Conservation (phyloP, 2,329 filamentous ascomycete species). For the Fusarium sp. region DNA sequence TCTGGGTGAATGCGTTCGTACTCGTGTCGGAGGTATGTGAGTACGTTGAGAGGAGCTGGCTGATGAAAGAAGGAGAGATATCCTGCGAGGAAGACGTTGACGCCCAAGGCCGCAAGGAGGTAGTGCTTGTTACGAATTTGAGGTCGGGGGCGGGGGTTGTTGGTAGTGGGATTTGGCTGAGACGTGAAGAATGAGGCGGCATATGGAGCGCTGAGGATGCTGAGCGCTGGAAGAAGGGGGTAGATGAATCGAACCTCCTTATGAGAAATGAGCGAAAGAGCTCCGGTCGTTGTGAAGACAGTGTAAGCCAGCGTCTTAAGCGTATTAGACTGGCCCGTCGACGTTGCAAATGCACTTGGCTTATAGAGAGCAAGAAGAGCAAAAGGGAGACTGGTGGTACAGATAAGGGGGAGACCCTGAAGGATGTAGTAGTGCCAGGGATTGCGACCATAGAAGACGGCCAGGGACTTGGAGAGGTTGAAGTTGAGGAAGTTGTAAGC, state of each 20-base stretch:
- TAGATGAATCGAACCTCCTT: conserved; percentile 99
- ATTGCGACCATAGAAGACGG: conserved; percentile 93
- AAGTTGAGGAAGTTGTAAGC: conserved; percentile 90
- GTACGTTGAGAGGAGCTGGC: conserved; percentile 81
- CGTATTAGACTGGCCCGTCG: conserved; percentile 54
- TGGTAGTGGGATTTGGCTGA: conserved; percentile 45
- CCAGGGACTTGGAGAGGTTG: conserved; percentile 89
- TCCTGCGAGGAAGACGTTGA: conserved; percentile 79
- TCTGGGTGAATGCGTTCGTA: conserved; percentile 72
- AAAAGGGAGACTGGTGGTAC: conserved; percentile 88
- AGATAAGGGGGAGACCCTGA: conserved; percentile 89
- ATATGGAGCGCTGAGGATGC: conserved; percentile 81
- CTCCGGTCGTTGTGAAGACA: conserved; percentile 70
- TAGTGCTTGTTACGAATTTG: conserved; percentile 67
- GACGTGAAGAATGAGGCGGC: conserved; percentile 75
- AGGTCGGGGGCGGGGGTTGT: conserved; percentile 49
- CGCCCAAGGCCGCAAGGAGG: conserved; percentile 70
- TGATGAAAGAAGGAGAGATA: conserved; percentile 87
- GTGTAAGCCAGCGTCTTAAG: conserved; percentile 67
- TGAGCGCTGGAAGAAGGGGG: conserved; percentile 88
- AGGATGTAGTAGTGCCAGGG: conserved; percentile 94
- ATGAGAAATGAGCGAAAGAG: conserved; percentile 86
- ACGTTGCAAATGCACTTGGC: conserved; percentile 52
- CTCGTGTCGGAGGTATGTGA: conserved; percentile 81
- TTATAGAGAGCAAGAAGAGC: conserved; percentile 74